phyloP scores from a whole-genome alignment of 306 rosid genomes.

The Cucumis sativus region Cucumber_9930_V3 NC_026656.2:10545001-10545500 shows the following conservation, averaged over 20 bases:
- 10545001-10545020: background rate
- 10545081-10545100: background rate
- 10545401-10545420: background rate
- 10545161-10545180: background rate
- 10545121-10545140: background rate
- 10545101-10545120: background rate
- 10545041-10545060: background rate
- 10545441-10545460: background rate
- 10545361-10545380: background rate
- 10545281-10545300: background rate
- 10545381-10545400: background rate
- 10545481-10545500: no score
- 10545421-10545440: background rate
- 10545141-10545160: background rate
- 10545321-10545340: background rate
- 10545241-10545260: background rate
- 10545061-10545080: background rate
- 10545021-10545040: background rate
- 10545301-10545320: background rate
- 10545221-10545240: conserved; percentile 2
- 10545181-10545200: background rate
- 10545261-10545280: background rate
- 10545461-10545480: background rate
- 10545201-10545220: background rate
- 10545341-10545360: background rate